Conservation (phyloP, 345 rosid genomes). For the Brassica incana region DNA sequence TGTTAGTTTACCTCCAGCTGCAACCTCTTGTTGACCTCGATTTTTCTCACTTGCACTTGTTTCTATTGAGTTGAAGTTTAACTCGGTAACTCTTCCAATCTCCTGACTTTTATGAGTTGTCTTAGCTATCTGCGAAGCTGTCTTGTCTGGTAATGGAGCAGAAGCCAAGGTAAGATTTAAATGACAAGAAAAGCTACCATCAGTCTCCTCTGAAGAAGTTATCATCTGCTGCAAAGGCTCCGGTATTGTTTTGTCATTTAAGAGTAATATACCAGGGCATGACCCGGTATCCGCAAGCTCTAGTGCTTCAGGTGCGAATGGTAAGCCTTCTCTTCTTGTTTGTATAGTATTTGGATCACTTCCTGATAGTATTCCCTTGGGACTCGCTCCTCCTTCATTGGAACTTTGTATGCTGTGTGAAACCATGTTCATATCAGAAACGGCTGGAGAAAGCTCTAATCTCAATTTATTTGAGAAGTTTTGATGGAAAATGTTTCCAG, state of each 20-base stretch:
- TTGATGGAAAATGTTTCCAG: conserved; percentile 64
- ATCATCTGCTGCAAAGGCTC: conserved; percentile 48
- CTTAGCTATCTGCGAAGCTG: conserved; percentile 45
- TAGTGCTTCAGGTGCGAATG: conserved; percentile 55
- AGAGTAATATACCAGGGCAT: conserved; percentile 47
- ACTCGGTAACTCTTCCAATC: conserved; percentile 33
- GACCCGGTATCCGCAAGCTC: conserved; percentile 90
- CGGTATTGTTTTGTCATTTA: conserved; percentile 43
- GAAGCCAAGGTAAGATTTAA: conserved; percentile 85
- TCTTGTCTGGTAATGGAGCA: conserved; percentile 59
- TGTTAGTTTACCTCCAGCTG: conserved; percentile 46
- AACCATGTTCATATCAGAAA: conserved; percentile 81
- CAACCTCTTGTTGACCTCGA: conserved; percentile 37
- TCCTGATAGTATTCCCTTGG: conserved; percentile 50
- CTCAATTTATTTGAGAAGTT: conserved; percentile 76
- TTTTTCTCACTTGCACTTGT: conserved; percentile 28
- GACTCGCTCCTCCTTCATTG: conserved; percentile 59
- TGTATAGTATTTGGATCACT: conserved; percentile 49
- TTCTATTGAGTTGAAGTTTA: conserved; percentile 33
- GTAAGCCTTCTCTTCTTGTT: conserved; percentile 50
- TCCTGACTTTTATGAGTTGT: conserved; percentile 45
- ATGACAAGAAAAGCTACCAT: conserved; percentile 73
- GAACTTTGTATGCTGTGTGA: conserved; percentile 85
- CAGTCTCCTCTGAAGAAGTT: conserved; percentile 62
- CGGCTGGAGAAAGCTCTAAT: conserved; percentile 76